Conservation (phyloP, 1,139 yeast genomes). For the Nakaseomyces nivariensis region DNA sequence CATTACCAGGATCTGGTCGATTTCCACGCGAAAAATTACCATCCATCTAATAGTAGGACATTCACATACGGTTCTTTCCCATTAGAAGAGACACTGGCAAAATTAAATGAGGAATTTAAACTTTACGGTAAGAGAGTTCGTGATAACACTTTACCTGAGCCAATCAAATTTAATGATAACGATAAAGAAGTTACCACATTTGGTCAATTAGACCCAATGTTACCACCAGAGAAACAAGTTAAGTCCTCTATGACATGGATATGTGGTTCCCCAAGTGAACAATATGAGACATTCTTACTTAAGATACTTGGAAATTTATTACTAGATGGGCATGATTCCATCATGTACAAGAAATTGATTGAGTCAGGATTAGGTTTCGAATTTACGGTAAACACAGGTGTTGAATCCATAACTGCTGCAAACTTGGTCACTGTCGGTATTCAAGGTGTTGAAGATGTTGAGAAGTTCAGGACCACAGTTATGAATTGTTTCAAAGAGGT, state of each 20-base stretch:
- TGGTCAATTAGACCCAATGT: conserved; percentile 83
- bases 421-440: conserved; percentile 78
- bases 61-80: conserved; percentile 82
- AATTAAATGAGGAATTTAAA: conserved; percentile 43
- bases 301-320: conserved; percentile 62
- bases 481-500: conserved; percentile 38
- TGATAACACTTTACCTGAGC: conserved; percentile 28
- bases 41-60: conserved; percentile 82
- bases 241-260: conserved; percentile 84
- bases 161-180: conserved; percentile 36
- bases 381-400: conserved; percentile 79
- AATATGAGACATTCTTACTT: conserved; percentile 63
- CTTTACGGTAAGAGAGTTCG: conserved; percentile 43
- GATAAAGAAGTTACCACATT: conserved; percentile 33
- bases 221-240: conserved; percentile 58
- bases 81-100: conserved; percentile 49
- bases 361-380: conserved; percentile 83
- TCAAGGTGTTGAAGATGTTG: conserved; percentile 57
- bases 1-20: conserved; percentile 64
- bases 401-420: conserved; percentile 72
- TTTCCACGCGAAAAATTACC: conserved; percentile 68
- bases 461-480: conserved; percentile 39
- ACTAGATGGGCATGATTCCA: conserved; percentile 88
- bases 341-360: conserved; percentile 72
- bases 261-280: conserved; percentile 63